These are phyloP conservation scores for Allomyces arbusculus DNA, from an alignment of 192 early-diverging fungal species.

Conservation along the genomic window DNA sequence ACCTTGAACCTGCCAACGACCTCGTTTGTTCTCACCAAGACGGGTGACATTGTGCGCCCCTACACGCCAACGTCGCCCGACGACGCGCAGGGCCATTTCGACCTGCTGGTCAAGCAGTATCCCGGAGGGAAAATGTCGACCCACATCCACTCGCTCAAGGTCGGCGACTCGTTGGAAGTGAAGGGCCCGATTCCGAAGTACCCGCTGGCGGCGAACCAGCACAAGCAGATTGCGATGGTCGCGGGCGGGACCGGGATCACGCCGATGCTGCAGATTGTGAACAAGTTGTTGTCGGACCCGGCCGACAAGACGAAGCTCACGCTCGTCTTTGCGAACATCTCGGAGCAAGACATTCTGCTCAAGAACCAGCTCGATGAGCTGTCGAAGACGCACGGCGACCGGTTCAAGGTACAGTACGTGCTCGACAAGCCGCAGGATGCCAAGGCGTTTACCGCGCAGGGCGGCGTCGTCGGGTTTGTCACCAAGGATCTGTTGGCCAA, in stretches of 20 bases:
- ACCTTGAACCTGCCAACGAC: constrained; percentile 47
- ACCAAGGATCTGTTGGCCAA: constrained; percentile 12
- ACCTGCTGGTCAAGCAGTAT: constrained; percentile 68
- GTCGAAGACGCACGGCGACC: constrained; percentile 31
- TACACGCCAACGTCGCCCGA: constrained; percentile 53
- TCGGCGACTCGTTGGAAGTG: constrained; percentile 50
- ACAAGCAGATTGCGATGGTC: constrained; percentile 52
- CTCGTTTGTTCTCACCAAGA: constrained; percentile 62
- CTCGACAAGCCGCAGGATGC: constrained; percentile 33
- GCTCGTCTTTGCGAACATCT: constrained; percentile 49
- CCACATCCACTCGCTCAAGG: constrained; percentile 35
- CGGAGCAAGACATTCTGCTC: constrained; percentile 46
- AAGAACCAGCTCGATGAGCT: constrained; percentile 37
- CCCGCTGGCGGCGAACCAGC: constrained; percentile 44
- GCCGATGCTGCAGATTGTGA: constrained; percentile 37
- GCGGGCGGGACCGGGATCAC: constrained; percentile 63
- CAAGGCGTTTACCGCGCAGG: constrained; percentile 8
- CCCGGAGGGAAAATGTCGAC: constrained; percentile 31
- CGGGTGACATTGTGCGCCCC: constrained; percentile 42
- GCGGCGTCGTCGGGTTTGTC: constrained; percentile 14
- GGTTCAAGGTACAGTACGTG: constrained; percentile 44
- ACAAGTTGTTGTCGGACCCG: constrained; percentile 34
- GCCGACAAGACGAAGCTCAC: constrained; percentile 47
- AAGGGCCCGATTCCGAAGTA: constrained; percentile 66
- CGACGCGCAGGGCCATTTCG: constrained; percentile 40